Conservation (phyloP, 257 asterid species). For the Solanum okadae region DNA sequence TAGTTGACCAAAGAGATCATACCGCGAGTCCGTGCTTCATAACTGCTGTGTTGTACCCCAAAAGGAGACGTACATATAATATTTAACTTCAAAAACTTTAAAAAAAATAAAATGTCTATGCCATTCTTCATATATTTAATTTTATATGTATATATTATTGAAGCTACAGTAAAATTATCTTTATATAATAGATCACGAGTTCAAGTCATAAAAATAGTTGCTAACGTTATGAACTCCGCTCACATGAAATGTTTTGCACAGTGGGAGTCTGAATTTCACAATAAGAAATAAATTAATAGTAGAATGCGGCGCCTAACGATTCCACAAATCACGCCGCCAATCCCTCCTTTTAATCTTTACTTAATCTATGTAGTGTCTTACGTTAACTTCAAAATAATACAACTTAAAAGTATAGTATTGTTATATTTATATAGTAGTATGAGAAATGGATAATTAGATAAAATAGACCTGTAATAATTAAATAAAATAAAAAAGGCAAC, state of each 20-base stretch:
- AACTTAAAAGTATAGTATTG: background rate
- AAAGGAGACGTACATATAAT: background rate
- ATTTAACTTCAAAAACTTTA: too few species aligned
- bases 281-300: background rate
- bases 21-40: background rate
- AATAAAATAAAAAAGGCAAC: background rate
- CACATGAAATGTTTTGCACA: too few species aligned
- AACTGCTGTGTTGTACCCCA: background rate
- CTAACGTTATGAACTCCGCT: too few species aligned
- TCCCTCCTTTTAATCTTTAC: conserved; percentile 21
- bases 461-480: background rate
- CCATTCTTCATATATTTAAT: background rate
- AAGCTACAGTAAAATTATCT: too few species aligned
- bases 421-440: background rate
- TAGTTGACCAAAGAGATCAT: background rate
- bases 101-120: background rate
- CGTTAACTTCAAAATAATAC: background rate
- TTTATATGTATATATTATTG: background rate
- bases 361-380: background rate
- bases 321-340: conserved; percentile 53
- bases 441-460: background rate
- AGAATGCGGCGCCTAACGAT: conserved; percentile 38
- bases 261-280: background rate
- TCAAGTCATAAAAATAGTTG: too few species aligned
- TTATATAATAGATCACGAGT: background rate